These are phyloP conservation scores for Poa annua DNA, from an alignment of 176 grass and related monocot genomes.

Conservation along the genomic window DNA sequence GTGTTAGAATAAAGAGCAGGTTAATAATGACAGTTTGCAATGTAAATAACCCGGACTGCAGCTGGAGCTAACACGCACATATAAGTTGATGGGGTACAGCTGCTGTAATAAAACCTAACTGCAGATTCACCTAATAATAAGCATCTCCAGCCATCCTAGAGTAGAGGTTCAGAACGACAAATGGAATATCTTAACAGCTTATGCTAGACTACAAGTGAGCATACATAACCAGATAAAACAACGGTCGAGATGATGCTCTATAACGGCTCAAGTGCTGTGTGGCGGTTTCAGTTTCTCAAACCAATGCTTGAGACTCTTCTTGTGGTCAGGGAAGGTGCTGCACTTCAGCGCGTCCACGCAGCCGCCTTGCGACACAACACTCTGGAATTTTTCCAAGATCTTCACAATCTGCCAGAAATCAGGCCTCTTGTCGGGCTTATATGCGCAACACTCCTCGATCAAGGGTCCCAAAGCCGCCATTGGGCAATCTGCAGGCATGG, in stretches of 20 bases:
- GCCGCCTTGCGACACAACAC: slow-evolving; percentile 59
- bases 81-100: slow-evolving; percentile 19
- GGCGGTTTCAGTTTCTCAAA: slow-evolving; percentile 69
- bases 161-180: slow-evolving; percentile 12
- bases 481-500: slow-evolving; percentile 68
- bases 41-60: neutral
- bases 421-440: slow-evolving; percentile 76
- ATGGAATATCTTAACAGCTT: slow-evolving; percentile 14
- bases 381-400: slow-evolving; percentile 68
- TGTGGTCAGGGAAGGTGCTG: slow-evolving; percentile 62
- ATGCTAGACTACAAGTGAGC: slow-evolving; percentile 52
- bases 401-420: slow-evolving; percentile 94
- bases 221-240: slow-evolving; percentile 54
- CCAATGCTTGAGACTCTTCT: slow-evolving; percentile 72
- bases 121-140: slow-evolving; percentile 33
- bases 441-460: slow-evolving; percentile 81
- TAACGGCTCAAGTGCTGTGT: slow-evolving; percentile 32
- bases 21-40: neutral
- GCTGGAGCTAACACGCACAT: slow-evolving; percentile 17
- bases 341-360: slow-evolving; percentile 57
- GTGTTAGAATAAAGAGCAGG: neutral
- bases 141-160: slow-evolving; percentile 40
- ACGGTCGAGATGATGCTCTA: slow-evolving; percentile 46
- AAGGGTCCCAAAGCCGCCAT: slow-evolving; percentile 44
- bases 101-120: slow-evolving; percentile 21